Evolutionary conservation across 345 rosid species (phyloP), one percentile per base, ranked within the genome.

Genomic region (Gossypium thurberi): DNA sequence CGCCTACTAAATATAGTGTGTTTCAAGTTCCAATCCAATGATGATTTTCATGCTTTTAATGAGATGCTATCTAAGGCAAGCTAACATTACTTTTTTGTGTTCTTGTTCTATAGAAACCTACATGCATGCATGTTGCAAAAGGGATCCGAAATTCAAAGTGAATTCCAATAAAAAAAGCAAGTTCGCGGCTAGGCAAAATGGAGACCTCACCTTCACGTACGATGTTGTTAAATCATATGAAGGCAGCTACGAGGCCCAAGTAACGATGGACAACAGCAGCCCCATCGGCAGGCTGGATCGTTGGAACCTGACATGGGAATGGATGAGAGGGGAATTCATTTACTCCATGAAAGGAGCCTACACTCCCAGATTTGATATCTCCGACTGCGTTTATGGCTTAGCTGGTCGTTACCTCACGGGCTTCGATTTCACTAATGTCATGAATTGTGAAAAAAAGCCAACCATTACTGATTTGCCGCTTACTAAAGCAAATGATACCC

Each of bases 271-370:
- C 78, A 92, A 95, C 78, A 81, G 77, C 77, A 81, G 72, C 51
- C 93, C 96, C 0, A 75, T 95, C 3, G 94, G 98, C 60, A 83
- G 91, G 7, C 90, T 95, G 15, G 98, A 95, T 74, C 89, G 84
- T 62, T 95, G 99, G 99, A 92, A 95, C 81, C 46, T 95, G 20
- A 92, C 97, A 1, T 95, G 97, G 97, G 96, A 92, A 76, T 95
- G 99, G 98, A 87, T 71, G 84, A 78, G 93, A 60, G 92, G 90
- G 40, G 99, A 95, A 84, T 91, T 95, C 82, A 91, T 92, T 70
- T 56, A 76, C 82, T 62, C 86, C 13, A 92, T 95, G 94, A 74
- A 87, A 74, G 99, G 99, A 58, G 99, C 96, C 74, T 95, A 79
- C 79, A 87, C 94, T 72, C 81, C 80, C 78, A 65, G n/a, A 59